Percentiles rank a stretch among this genome's conserved stretches.
Evolutionary conservation across 23 red algal species (phyloP).

Genomic region (Agarophyton chilense): DNA sequence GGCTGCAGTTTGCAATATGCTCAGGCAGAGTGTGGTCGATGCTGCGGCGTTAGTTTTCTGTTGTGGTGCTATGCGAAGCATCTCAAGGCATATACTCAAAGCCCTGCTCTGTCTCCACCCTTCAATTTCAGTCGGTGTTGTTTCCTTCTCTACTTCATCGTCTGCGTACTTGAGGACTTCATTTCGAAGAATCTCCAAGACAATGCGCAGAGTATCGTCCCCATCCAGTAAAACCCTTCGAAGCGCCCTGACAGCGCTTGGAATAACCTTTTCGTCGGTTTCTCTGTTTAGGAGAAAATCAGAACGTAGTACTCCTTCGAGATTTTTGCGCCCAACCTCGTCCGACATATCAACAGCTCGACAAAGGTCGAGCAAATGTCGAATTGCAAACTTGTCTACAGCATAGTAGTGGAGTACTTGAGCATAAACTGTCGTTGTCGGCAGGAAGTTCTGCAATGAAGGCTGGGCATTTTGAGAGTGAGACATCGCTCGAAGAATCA

Average conservation of each 20-base stretch:
- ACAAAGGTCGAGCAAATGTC: constrained; percentile 59
- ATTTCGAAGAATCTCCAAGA: constrained; percentile 63
- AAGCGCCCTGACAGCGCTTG: constrained; percentile 51
- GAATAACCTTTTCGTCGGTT: constrained; percentile 32
- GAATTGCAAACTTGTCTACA: constrained; percentile 46
- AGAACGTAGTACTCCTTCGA: constrained; percentile 41
- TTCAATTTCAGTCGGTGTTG: not conserved
- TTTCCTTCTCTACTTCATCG: not conserved
- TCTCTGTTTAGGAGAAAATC: constrained; percentile 45
- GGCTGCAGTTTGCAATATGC: constrained; percentile 43
- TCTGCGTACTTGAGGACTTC: constrained; percentile 37
- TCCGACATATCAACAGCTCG: constrained; percentile 65
- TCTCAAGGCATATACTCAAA: constrained; percentile 42
- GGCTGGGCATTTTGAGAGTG: constrained; percentile 2
- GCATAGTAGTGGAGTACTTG: constrained; percentile 63
- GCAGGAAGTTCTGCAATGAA: constrained; percentile 32
- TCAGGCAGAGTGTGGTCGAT: constrained; percentile 17
- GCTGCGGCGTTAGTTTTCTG: constrained; percentile 21
- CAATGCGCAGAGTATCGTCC: constrained; percentile 29
- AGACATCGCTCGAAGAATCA: constrained; percentile 62
- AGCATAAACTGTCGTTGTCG: constrained; percentile 34
- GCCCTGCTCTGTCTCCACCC: constrained; percentile 36
- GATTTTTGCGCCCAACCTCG: constrained; percentile 69
- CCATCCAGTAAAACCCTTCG: constrained; percentile 32
- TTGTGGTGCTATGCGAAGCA: constrained; percentile 36